Evolutionary conservation across 2,329 filamentous ascomycete species (phyloP), one percentile per base, ranked within the genome.

Genomic region (Penicillium sp.): DNA sequence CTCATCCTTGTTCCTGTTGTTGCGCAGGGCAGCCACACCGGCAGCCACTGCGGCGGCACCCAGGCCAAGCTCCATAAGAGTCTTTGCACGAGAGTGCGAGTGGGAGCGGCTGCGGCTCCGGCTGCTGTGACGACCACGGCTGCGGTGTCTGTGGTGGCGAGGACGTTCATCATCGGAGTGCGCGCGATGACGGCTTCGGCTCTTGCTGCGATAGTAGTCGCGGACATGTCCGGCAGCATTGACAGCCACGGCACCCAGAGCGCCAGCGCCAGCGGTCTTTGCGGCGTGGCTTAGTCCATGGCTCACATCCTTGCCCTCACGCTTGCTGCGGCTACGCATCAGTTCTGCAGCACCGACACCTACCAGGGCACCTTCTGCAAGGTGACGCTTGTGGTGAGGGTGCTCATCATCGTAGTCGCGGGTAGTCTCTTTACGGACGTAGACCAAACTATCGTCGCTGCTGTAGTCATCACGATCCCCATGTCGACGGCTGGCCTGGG

Each of bases 381-480:
- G 66, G 60, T 84, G 79, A 28, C 79, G 79, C 44, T 68, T 68
- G 56, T 78, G 78, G 54, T 81, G 75, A 38, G 71, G 66, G 15
- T 75, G 75, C 46, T 75, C 75, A 9, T 71, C 76, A 59, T 74
- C 71, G 40, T 70, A 66, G 32, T 71, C 68, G 6, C 65, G 64
- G 24, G 33, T 37, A 18, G 66, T 69, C 52, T 78, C 76, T 69
- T 78, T 77, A 57, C 77, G 78, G 32, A 82, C 71, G 58, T 83
- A 82, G 47, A 83, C 78, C 60, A 80, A 78, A 59, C 81, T 82
- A 54, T 84, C 81, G 60, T 84, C 81, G 58, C 81, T 77, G 59
- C 71, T 81, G 62, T 79, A 81, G 54, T 73, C 75, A 28, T 69
- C 62, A 33, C 63, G 57, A 38, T 68, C 66, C 42, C 69, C 57